Evolutionary conservation across 2,329 filamentous ascomycete genomes (phyloP), one percentile per base, ranked within the genome.

Genomic region (Leptographium radiaticola): DNA sequence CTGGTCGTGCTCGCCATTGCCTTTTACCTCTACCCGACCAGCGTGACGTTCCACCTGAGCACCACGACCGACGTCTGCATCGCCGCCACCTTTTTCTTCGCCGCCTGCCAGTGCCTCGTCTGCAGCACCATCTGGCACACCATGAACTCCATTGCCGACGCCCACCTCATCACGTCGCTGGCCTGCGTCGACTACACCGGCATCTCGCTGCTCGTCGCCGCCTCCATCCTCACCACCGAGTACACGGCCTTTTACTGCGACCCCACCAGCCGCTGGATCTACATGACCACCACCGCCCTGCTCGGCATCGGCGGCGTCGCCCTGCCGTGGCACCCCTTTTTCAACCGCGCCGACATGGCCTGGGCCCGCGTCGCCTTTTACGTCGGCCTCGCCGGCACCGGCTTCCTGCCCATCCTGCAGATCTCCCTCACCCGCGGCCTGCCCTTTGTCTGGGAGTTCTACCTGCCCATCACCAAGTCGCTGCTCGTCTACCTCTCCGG

Each of bases 191-290:
- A 98, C 68, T 98, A 98, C 70, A 97, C 93, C 0, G 93, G 93
- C 53, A 98, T 98, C 61, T 95, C 90, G 1, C 75, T 98, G 51
- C 79, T 98, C 31, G 93, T 98, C 52, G 89, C 93, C 2, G 89
- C 93, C 11, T 95, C 88, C 54, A 98, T 98, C 71, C 89, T 97
- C 79, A 96, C 93, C 2, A 95, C 89, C 39, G 93, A 98, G 67
- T 98, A 97, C 72, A 96, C 93, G 0, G 93, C 91, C 30, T 98
- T 98, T 69, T 98, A 98, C 73, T 96, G 93, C 72, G 93, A 98
- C 64, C 90, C 93, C 4, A 63, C 86, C 48, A 90, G 86, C 61
- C 85, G 90, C 53, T 93, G 86, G 79, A 75, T 80, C 13, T 98
- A 97, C 70, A 93, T 98, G 74, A 69, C 77, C 44, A 74, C 87